These are phyloP conservation scores for Eimeria praecox DNA, from an alignment of 169 alveolate species.

Conservation along the genomic window DNA sequence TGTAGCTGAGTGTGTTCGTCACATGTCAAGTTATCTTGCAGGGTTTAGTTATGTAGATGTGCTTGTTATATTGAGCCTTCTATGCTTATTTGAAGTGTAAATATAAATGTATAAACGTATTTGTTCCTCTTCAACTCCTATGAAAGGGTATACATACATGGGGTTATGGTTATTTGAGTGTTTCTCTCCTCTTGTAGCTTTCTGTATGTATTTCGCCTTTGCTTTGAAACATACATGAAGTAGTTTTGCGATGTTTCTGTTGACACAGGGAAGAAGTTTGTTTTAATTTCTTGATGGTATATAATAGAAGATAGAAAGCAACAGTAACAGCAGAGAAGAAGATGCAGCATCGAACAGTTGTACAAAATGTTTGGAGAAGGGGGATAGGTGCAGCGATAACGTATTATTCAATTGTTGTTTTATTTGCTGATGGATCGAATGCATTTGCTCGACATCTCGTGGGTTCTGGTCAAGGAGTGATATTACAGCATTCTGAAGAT, in stretches of 20 bases:
- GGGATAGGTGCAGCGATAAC: not conserved
- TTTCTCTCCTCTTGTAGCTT: too few species aligned
- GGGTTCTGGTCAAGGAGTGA: not conserved
- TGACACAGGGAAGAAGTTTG: not conserved
- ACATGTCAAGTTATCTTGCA: too few species aligned
- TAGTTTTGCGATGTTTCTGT: not conserved
- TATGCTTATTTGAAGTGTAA: too few species aligned
- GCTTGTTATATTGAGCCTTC: too few species aligned
- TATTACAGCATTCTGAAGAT: not conserved
- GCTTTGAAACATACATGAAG: too few species aligned
- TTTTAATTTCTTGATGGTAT: too few species aligned
- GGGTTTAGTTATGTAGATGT: not conserved
- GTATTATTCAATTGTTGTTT: not conserved
- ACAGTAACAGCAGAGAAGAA: not conserved
- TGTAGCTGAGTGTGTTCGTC: not conserved
- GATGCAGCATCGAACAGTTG: not conserved
- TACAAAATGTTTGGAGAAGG: not conserved
- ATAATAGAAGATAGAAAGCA: not conserved
- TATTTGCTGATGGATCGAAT: not conserved
- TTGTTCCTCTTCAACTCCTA: too few species aligned
- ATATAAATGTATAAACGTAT: too few species aligned
- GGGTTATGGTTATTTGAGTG: too few species aligned
- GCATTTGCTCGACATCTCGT: not conserved
- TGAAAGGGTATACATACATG: too few species aligned
- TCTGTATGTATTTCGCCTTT: too few species aligned